Base-by-base conservation (phyloP, 2,329 filamentous ascomycete genomes). In the Endoconidiophora polonica region DNA sequence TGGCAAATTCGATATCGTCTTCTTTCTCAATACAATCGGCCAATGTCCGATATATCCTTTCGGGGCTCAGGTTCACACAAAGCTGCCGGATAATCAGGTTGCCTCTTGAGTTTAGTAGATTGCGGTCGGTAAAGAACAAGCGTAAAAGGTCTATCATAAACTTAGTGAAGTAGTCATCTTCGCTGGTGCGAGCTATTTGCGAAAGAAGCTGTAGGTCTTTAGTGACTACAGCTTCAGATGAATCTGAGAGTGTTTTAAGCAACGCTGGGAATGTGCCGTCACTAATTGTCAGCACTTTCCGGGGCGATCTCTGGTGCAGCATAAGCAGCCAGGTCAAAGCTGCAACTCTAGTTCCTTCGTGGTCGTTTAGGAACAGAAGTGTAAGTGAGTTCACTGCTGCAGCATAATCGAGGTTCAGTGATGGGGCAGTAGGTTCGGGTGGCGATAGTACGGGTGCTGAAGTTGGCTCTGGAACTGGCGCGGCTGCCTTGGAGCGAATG, bases 101-200 rank as follows among this genome's bases (percentile, higher is more conserved):
- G 6, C 93, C 91, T 50, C 91, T 74, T 2, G 84, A 91, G 65
- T 98, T 91, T 5, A 98, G 71, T 22, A 98, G 71, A 58, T 86
- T 83, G 29, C 91, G 76, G 61, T 98, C 91, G 0, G 91, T 96
- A 40, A 86, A 93, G 62, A 98, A 98, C 1, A 98, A 74, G 61
- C 95, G 91, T 41, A 98, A 69, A 7, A 98, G 70, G 60, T 94
- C 94, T 54, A 95, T 83, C 91, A 98, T 98, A 63, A 98, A 98
- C 22, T 90, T 94, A 1, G 86, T 83, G 61, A 98, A 98, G 64
- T 96, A 96, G 56, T 88, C 86, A 60, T 98, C 91, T 59, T 96
- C 91, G 60, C 87, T 96, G 58, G 95, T 94, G 56, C 83, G 80
- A 2, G 90, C 96, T 49, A 98, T 96, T 57, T 98, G 91, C 0